Conservation (phyloP, 441 rosid species). For the Gossypium lobatum region DNA sequence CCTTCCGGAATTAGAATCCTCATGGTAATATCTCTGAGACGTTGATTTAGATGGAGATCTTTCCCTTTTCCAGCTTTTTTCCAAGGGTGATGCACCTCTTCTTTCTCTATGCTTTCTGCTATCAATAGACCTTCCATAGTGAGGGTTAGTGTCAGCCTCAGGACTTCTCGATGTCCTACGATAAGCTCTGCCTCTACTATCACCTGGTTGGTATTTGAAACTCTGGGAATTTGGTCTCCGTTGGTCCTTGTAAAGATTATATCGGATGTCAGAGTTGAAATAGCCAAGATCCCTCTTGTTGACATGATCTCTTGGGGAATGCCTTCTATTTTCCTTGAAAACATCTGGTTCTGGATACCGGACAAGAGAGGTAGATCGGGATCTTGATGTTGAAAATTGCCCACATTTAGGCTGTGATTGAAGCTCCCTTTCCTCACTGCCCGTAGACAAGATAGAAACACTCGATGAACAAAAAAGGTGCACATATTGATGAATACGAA, state of each 20-base stretch:
- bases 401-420: not conserved
- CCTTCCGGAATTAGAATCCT: not conserved
- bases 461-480: not conserved
- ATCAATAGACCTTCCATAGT: not conserved
- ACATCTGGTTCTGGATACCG: not conserved
- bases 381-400: not conserved
- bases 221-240: not conserved
- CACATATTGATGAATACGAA: not conserved
- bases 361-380: not conserved
- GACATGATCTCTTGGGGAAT: not conserved
- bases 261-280: not conserved
- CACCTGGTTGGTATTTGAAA: not conserved
- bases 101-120: conserved; percentile 3
- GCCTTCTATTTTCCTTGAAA: not conserved
- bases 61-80: not conserved
- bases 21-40: not conserved
- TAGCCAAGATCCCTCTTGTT: not conserved
- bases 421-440: not conserved
- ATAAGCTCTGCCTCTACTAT: not conserved
- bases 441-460: not conserved
- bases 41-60: conserved; percentile 2
- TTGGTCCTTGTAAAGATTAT: not conserved
- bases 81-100: conserved; percentile 1
- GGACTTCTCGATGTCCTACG: not conserved
- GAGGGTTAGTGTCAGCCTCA: not conserved